These are phyloP conservation scores for Fusarium austroafricanum DNA, from an alignment of 2,329 filamentous ascomycete genomes.

Conservation along the genomic window DNA sequence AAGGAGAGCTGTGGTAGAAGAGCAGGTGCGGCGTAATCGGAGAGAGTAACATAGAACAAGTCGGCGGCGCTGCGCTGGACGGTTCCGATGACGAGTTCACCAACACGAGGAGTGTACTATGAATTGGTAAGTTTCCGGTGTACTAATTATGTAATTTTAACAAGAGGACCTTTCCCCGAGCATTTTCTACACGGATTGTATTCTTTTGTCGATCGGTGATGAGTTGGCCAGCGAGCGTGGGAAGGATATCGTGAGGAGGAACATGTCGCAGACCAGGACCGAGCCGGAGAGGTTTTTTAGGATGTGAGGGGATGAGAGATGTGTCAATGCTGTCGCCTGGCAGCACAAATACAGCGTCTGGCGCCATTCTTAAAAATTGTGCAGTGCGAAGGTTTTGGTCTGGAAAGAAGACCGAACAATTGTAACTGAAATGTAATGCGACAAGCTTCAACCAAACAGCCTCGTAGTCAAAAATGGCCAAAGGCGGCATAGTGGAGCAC, in stretches of 20 bases:
- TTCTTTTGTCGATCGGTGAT: conserved; percentile 78
- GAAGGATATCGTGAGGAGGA: conserved; percentile 77
- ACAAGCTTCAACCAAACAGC: conserved; percentile 19
- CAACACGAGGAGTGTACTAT: conserved; percentile 81
- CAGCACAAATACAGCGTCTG: conserved; percentile 74
- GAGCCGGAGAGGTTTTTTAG: conserved; percentile 78
- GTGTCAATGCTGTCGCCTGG: conserved; percentile 82
- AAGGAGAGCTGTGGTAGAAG: conserved; percentile 90
- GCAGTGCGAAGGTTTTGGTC: neutral
- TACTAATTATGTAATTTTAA: neutral
- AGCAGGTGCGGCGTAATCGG: conserved; percentile 71
- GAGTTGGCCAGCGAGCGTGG: conserved; percentile 75
- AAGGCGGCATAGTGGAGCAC: conserved; percentile 23
- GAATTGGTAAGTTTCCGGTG: neutral
- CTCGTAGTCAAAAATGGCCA: conserved; percentile 25
- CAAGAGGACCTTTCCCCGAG: conserved; percentile 71
- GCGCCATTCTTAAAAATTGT: conserved; percentile 60
- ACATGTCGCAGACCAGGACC: conserved; percentile 87
- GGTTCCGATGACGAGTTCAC: conserved; percentile 90
- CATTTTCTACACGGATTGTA: conserved; percentile 80
- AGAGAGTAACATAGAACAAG: conserved; percentile 82
- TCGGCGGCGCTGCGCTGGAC: conserved; percentile 81
- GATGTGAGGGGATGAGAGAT: conserved; percentile 73
- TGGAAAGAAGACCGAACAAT: conserved; percentile 1
- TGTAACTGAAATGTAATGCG: conserved; percentile 27